These are phyloP conservation scores for Grammothele lineata DNA, from an alignment of 768 basidiomycete species.

Conservation along the genomic window DNA sequence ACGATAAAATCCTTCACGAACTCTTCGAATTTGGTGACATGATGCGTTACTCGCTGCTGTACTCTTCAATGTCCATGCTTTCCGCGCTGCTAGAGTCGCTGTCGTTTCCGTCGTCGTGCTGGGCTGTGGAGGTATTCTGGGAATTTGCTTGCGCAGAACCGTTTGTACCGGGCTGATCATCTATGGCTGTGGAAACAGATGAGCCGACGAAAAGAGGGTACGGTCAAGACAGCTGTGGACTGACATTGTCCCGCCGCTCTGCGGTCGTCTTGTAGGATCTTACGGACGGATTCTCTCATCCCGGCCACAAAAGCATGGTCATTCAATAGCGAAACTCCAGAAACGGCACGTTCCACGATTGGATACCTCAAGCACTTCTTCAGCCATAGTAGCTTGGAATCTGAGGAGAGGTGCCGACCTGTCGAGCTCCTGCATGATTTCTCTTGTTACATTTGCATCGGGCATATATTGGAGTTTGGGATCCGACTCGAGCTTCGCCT, in stretches of 20 bases:
- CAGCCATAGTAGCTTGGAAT: background rate
- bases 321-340: slow-evolving; percentile 17
- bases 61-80: slow-evolving; percentile 15
- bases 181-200: too few species aligned
- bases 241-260: background rate
- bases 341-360: slow-evolving; percentile 57
- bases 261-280: slow-evolving; percentile 30
- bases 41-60: slow-evolving; percentile 10
- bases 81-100: slow-evolving; percentile 12
- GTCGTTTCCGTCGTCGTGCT: slow-evolving; percentile 2
- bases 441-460: slow-evolving; percentile 50
- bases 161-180: too few species aligned
- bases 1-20: too few species aligned
- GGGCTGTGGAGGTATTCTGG: background rate
- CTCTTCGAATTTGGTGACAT: too few species aligned
- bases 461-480: slow-evolving; percentile 47
- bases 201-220: too few species aligned
- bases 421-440: slow-evolving; percentile 70
- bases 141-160: too few species aligned
- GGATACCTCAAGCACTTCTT: slow-evolving; percentile 44
- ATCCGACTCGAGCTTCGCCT: slow-evolving; percentile 50
- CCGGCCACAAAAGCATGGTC: slow-evolving; percentile 28
- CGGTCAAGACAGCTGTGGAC: too few species aligned
- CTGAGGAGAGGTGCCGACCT: slow-evolving; percentile 36
- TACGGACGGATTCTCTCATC: slow-evolving; percentile 32